phyloP scores from a whole-genome alignment of 2,329 filamentous ascomycete genomes.

The Nannizzia gypsea region DNA sequence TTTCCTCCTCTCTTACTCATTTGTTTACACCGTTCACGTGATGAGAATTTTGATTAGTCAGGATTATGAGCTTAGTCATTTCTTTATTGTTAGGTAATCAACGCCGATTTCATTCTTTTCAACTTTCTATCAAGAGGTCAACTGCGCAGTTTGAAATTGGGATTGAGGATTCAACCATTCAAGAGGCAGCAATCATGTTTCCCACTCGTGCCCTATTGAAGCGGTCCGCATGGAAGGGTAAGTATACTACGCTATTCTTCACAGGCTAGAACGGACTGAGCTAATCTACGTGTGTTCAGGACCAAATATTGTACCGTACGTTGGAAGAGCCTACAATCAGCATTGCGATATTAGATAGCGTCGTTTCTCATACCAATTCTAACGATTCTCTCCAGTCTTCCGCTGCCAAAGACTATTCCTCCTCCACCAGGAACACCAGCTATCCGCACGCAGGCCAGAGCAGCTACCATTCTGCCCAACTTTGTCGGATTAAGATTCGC shows the following conservation, averaged over 20 bases:
- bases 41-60: background rate
- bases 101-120: background rate
- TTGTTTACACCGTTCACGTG: background rate
- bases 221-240: slow-evolving; percentile 84
- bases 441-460: slow-evolving; percentile 75
- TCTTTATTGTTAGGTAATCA: background rate
- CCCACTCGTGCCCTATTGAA: slow-evolving; percentile 56
- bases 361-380: background rate
- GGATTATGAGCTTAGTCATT: background rate
- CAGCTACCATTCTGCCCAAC: slow-evolving; percentile 80
- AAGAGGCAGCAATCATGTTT: slow-evolving; percentile 45
- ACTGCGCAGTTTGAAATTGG: background rate
- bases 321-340: slow-evolving; percentile 11
- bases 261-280: background rate
- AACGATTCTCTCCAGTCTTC: slow-evolving; percentile 21
- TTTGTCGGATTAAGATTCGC: slow-evolving; percentile 85
- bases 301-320: slow-evolving; percentile 60
- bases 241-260: slow-evolving; percentile 13
- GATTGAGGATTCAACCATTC: background rate
- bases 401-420: slow-evolving; percentile 31
- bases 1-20: background rate
- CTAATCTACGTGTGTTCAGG: slow-evolving; percentile 32
- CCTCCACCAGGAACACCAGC: slow-evolving; percentile 54
- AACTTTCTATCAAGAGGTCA: background rate
- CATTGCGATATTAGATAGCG: background rate